phyloP scores from a whole-genome alignment of 2,329 filamentous ascomycete species.

The Tolypocladium tundrense region DNA sequence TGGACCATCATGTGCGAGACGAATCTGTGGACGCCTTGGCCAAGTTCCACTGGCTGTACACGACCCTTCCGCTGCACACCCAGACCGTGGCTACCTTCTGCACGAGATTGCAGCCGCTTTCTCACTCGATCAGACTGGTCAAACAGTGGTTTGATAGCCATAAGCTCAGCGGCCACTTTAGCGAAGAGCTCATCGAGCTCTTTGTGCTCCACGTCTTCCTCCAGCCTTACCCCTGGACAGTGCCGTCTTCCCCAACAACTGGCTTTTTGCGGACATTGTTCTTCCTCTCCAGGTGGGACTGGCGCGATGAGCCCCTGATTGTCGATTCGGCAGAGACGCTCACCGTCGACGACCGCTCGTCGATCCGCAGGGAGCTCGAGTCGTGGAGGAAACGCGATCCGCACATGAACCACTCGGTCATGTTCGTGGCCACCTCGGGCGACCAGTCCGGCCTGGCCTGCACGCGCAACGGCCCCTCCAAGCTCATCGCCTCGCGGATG shows the following conservation, averaged over 20 bases:
- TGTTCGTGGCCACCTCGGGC: conserved; percentile 73
- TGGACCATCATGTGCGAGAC: conserved; percentile 56
- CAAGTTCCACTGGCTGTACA: conserved; percentile 59
- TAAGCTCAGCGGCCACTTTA: conserved; percentile 65
- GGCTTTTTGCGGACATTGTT: conserved; percentile 75
- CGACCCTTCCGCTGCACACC: conserved; percentile 65
- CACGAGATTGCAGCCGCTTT: conserved; percentile 70
- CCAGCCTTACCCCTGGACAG: conserved; percentile 68
- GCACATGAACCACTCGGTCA: conserved; percentile 68
- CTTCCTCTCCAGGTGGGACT: conserved; percentile 83
- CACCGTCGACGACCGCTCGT: conserved; percentile 46
- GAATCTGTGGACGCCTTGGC: conserved; percentile 60
- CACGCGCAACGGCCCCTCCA: conserved; percentile 61
- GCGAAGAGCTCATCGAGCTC: conserved; percentile 75
- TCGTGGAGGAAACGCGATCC: conserved; percentile 85
- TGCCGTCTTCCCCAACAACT: conserved; percentile 64
- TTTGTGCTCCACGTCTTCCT: conserved; percentile 70
- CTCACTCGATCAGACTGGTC: conserved; percentile 69
- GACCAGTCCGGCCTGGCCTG: conserved; percentile 72
- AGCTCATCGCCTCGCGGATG: conserved; percentile 76
- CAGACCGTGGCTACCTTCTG: conserved; percentile 73
- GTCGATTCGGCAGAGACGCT: conserved; percentile 60
- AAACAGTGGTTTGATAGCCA: conserved; percentile 88
- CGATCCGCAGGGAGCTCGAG: conserved; percentile 62
- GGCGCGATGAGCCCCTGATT: conserved; percentile 72